Evolutionary conservation across 1,284 basidiomycete genomes (phyloP).

Genomic region (Fomitopsis pinicola): DNA sequence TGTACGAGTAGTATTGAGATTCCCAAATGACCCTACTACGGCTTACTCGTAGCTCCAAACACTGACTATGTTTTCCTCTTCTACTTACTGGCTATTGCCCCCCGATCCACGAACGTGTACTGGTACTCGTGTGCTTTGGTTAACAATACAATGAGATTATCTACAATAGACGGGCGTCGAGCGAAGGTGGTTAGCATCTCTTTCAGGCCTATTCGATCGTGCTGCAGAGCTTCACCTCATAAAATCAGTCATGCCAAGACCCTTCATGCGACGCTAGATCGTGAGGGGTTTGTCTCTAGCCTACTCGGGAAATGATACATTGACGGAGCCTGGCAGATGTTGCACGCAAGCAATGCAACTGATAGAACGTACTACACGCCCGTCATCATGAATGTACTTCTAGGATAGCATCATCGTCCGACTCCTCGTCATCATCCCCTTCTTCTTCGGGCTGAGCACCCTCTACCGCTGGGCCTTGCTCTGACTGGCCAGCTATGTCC

Average conservation of each 20-base stretch:
- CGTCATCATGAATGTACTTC: constrained; percentile 13
- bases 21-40: not conserved
- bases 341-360: too few relatives aligned
- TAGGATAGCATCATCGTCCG: constrained; percentile 14
- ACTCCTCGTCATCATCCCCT: constrained; percentile 12
- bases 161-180: not conserved
- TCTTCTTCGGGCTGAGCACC: not conserved
- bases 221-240: too few relatives aligned
- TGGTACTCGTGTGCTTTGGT: constrained; percentile 1
- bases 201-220: too few relatives aligned
- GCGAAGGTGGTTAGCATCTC: too few relatives aligned
- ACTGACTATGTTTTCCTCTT: not conserved
- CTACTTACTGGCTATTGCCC: not conserved
- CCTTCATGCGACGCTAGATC: too few relatives aligned
- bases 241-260: too few relatives aligned
- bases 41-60: not conserved
- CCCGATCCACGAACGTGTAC: not conserved
- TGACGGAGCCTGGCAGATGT: too few relatives aligned
- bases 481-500: not conserved
- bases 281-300: too few relatives aligned
- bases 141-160: not conserved
- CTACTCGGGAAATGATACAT: too few relatives aligned
- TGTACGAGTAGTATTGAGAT: not conserved
- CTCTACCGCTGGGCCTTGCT: not conserved
- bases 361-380: too few relatives aligned